Conservation (phyloP, 2,329 filamentous ascomycete species). For the Venturia asperata region DNA sequence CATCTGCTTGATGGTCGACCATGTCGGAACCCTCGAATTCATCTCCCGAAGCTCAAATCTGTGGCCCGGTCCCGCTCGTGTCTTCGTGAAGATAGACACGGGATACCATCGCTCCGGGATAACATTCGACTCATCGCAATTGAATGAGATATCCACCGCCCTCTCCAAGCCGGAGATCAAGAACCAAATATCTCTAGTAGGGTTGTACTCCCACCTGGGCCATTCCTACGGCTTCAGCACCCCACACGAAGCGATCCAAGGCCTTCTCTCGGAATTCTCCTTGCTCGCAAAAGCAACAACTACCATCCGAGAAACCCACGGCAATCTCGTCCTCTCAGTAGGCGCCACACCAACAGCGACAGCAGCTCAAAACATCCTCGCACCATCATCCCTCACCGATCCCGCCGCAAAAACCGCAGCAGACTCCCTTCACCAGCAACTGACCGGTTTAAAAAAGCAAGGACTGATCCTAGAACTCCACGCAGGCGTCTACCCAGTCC, state of each 20-base stretch:
- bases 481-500: slow-evolving; percentile 66
- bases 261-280: slow-evolving; percentile 50
- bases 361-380: slow-evolving; percentile 16
- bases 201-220: slow-evolving; percentile 67
- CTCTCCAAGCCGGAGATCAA: slow-evolving; percentile 37
- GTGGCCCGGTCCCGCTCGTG: slow-evolving; percentile 31
- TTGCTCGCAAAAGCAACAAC: slow-evolving; percentile 39
- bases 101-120: slow-evolving; percentile 66
- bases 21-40: not conserved
- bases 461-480: slow-evolving; percentile 55
- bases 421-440: not conserved
- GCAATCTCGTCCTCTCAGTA: slow-evolving; percentile 53
- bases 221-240: slow-evolving; percentile 57
- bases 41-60: not conserved
- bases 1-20: slow-evolving; percentile 15
- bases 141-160: slow-evolving; percentile 43
- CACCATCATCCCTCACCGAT: not conserved
- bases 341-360: slow-evolving; percentile 63
- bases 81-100: slow-evolving; percentile 70
- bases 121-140: slow-evolving; percentile 41
- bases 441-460: not conserved
- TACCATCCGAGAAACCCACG: slow-evolving; percentile 24
- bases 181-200: slow-evolving; percentile 44
- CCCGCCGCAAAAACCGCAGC: not conserved
- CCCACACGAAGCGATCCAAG: slow-evolving; percentile 51